phyloP scores from a whole-genome alignment of 148 eudicot genomes.

The Vaccinium vitisidaea region DNA sequence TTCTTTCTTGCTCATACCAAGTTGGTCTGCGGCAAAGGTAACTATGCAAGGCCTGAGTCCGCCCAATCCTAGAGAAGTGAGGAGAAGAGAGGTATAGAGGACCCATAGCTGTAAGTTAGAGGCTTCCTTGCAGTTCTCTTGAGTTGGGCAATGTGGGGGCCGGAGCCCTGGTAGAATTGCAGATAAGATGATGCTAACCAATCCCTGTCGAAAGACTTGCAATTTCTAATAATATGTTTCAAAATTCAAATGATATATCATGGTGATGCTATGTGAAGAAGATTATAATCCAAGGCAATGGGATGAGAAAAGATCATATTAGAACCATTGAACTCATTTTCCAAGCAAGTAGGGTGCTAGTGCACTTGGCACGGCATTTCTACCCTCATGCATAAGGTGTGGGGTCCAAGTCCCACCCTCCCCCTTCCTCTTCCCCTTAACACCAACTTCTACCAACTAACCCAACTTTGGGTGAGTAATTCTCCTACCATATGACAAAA shows the following conservation, averaged over 20 bases:
- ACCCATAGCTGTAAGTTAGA: constrained; percentile 47
- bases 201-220: constrained; percentile 30
- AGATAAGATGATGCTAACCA: constrained; percentile 46
- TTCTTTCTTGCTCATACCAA: constrained; percentile 40
- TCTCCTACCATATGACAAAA: too few species aligned
- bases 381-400: too few species aligned
- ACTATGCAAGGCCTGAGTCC: constrained; percentile 58
- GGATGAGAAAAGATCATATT: background rate
- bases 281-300: background rate
- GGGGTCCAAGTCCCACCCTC: too few species aligned
- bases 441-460: too few species aligned
- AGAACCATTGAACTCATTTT: background rate
- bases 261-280: background rate
- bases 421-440: too few species aligned
- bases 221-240: background rate
- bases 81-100: constrained; percentile 43
- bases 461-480: too few species aligned
- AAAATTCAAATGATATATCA: background rate
- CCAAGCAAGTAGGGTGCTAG: too few species aligned
- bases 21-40: constrained; percentile 62
- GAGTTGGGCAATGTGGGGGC: constrained; percentile 53
- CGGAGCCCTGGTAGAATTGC: constrained; percentile 49
- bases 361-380: too few species aligned
- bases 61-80: constrained; percentile 51
- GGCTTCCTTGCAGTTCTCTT: constrained; percentile 58